phyloP scores from a whole-genome alignment of 2,329 filamentous ascomycete genomes.

The Xylogone sp. region DNA sequence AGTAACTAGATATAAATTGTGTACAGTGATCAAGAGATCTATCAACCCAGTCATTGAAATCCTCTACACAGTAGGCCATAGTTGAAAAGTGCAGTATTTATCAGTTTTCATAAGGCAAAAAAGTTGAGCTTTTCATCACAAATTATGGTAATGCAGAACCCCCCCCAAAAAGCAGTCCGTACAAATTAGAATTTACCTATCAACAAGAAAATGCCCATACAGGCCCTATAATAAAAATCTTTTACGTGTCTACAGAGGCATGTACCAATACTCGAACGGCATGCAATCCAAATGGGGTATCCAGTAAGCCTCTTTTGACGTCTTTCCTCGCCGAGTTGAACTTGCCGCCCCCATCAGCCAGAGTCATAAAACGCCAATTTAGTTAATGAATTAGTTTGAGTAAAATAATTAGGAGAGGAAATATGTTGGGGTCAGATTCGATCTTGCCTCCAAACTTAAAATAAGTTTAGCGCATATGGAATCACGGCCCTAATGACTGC shows the following conservation, averaged over 20 bases:
- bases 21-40: no score
- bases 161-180: background rate
- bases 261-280: background rate
- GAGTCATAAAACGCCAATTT: constrained; percentile 11
- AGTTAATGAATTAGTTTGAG: no score
- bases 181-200: background rate
- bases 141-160: no score
- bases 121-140: no score
- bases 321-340: constrained; percentile 3
- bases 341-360: constrained; percentile 15
- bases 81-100: no score
- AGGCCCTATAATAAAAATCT: background rate
- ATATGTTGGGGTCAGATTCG: constrained; percentile 4
- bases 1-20: no score
- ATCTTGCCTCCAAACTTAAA: constrained; percentile 11
- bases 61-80: no score
- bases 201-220: background rate
- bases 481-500: constrained; percentile 24
- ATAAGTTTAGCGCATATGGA: constrained; percentile 27
- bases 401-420: constrained; percentile 2
- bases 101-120: no score
- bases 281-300: constrained; percentile 17
- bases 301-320: constrained; percentile 12
- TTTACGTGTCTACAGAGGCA: background rate
- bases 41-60: no score